Percentiles rank a stretch among this genome's conserved stretches.
Evolutionary conservation across 202 grass and related monocot species (phyloP).

Genomic region (Dendrocalamus latiflorus): DNA sequence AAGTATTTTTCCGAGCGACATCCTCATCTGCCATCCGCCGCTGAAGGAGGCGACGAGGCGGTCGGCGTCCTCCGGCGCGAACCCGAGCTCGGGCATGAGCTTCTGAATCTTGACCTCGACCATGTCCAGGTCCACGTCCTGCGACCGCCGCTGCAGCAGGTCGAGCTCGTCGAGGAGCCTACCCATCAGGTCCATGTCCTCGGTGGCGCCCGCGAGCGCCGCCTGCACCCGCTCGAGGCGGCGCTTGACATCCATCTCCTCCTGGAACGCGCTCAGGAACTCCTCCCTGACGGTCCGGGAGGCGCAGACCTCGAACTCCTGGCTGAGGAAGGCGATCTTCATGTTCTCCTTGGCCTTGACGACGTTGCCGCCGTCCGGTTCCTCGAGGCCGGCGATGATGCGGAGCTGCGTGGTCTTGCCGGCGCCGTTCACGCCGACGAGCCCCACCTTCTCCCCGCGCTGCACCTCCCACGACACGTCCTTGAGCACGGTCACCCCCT

Average conservation of each 20-base stretch:
- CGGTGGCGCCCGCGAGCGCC: conserved; percentile 60
- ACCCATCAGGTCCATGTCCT: conserved; percentile 91
- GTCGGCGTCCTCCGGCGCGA: conserved; percentile 69
- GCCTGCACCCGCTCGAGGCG: conserved; percentile 80
- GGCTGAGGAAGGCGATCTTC: conserved; percentile 86
- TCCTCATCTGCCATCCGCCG: conserved; percentile 94
- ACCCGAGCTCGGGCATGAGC: conserved; percentile 83
- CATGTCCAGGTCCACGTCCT: conserved; percentile 70
- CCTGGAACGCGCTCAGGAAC: conserved; percentile 71
- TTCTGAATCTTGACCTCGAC: conserved; percentile 89
- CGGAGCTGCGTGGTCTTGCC: conserved; percentile 91
- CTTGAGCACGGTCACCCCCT: conserved; percentile 68
- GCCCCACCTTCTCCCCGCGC: conserved; percentile 89
- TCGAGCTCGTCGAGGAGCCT: conserved; percentile 89
- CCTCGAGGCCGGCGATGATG: conserved; percentile 80
- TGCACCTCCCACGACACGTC: conserved; percentile 94
- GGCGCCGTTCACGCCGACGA: conserved; percentile 92
- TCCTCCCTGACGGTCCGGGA: conserved; percentile 71
- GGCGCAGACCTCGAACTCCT: conserved; percentile 87
- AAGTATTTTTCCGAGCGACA: conserved; percentile 95
- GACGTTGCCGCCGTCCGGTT: conserved; percentile 70
- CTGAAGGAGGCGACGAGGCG: conserved; percentile 86
- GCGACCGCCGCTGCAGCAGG: conserved; percentile 69
- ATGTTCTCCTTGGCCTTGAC: conserved; percentile 89
- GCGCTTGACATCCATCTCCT: conserved; percentile 76